Percentiles rank a stretch among this genome's conserved stretches.
Conservation (phyloP, 2,329 filamentous ascomycete genomes). For the Ceratocystis harringtonii region DNA sequence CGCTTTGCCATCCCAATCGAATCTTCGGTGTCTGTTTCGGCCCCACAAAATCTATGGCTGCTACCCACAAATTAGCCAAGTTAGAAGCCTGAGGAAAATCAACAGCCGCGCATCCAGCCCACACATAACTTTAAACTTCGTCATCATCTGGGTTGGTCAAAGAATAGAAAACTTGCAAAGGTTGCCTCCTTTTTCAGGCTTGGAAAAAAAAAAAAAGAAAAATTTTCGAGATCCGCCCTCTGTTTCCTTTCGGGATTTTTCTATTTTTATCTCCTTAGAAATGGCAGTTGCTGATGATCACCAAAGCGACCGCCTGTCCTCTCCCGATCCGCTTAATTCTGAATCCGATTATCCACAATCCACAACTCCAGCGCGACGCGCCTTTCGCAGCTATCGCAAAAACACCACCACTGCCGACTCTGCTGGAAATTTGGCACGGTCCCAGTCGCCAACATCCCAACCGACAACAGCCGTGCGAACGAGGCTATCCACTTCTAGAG, state of each 20-base stretch:
- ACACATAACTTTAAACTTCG: neutral
- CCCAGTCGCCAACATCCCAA: neutral
- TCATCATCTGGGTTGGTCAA: neutral
- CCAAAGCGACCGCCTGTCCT: conserved; percentile 7
- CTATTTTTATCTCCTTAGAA: neutral
- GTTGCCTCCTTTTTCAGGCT: neutral
- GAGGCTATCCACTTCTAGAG: neutral
- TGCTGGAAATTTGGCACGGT: neutral
- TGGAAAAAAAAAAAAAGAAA: neutral
- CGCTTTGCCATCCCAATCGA: neutral
- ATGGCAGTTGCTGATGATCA: neutral
- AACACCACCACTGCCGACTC: neutral
- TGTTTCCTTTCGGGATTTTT: neutral
- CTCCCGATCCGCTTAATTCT: conserved; percentile 16
- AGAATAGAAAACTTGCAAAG: neutral
- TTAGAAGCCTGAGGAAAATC: conserved; percentile 2
- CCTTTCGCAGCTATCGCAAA: neutral
- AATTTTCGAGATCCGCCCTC: neutral
- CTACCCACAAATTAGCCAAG: conserved; percentile 3
- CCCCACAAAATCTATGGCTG: neutral
- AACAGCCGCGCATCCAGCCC: conserved; percentile 1
- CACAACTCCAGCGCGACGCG: conserved; percentile 9
- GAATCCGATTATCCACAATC: conserved; percentile 8
- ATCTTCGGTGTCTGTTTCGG: neutral
- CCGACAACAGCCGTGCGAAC: neutral